Evolutionary conservation across 2,329 filamentous ascomycete genomes (phyloP).

Genomic region (Colletotrichum orbiculare): DNA sequence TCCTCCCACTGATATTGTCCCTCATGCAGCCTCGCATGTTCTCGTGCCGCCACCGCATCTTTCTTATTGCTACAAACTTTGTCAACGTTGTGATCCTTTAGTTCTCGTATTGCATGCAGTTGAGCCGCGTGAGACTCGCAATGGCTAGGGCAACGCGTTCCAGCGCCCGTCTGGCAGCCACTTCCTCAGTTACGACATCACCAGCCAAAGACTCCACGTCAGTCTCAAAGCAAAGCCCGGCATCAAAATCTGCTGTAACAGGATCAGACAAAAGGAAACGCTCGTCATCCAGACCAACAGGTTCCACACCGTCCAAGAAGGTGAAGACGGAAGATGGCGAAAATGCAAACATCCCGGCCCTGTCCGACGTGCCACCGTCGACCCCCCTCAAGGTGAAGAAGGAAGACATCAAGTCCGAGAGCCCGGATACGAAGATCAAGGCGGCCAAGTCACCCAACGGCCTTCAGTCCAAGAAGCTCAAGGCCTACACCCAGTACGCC

Average conservation of each 20-base stretch:
- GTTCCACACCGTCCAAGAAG: constrained; percentile 24
- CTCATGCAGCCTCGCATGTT: constrained; percentile 1
- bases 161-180: constrained; percentile 29
- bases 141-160: constrained; percentile 37
- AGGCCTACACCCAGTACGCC: constrained; percentile 53
- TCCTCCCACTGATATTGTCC: constrained; percentile 7
- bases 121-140: background rate
- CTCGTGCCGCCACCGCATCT: background rate
- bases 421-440: constrained; percentile 11
- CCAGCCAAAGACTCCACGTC: background rate
- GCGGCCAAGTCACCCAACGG: constrained; percentile 33
- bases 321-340: constrained; percentile 36
- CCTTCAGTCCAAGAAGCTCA: constrained; percentile 56
- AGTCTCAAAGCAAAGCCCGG: background rate
- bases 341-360: background rate
- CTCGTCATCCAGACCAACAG: constrained; percentile 9
- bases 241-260: background rate
- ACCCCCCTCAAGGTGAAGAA: constrained; percentile 25
- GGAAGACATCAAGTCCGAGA: constrained; percentile 28
- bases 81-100: too few relatives aligned
- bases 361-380: constrained; percentile 11
- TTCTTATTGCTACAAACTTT: too few relatives aligned
- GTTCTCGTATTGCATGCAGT: background rate
- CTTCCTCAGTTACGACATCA: background rate
- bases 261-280: constrained; percentile 32